phyloP scores from a whole-genome alignment of 306 rosid species.

The Inga laurina region DNA sequence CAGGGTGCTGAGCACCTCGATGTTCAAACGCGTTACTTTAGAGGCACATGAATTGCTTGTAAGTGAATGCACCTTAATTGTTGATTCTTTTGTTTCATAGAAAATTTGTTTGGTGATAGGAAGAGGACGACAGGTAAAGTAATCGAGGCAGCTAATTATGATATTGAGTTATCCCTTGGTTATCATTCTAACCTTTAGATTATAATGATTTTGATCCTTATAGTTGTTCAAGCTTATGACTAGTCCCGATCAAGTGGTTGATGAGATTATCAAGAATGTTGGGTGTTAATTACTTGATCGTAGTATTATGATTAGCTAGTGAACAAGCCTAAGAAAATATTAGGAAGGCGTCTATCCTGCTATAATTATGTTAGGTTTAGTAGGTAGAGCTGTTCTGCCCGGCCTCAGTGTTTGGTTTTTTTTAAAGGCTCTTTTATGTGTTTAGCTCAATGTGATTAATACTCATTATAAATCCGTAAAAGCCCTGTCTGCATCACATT shows the following conservation, averaged over 20 bases:
- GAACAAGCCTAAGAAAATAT: neutral
- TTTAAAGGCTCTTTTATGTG: neutral
- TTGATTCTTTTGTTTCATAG: neutral
- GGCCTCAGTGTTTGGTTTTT: neutral
- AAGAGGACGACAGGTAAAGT: neutral
- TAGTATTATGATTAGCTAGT: neutral
- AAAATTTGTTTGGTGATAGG: neutral
- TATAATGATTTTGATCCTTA: neutral
- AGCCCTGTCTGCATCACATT: neutral
- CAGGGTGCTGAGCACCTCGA: neutral
- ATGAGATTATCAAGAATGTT: neutral
- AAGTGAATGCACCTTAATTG: neutral
- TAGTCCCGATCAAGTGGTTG: neutral
- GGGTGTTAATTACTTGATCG: neutral
- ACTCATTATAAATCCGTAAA: neutral
- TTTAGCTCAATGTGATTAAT: neutral
- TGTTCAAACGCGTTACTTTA: neutral
- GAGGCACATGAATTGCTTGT: slow-evolving; percentile 2
- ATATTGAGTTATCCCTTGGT: neutral
- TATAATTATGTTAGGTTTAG: slow-evolving; percentile 8
- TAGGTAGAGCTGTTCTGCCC: slow-evolving; percentile 8
- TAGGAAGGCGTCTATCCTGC: neutral
- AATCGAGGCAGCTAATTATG: neutral
- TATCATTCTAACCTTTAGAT: neutral
- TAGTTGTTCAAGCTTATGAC: neutral